phyloP scores from a whole-genome alignment of 164 flowering plant genomes.

The Warburgia ugandensis region DNA sequence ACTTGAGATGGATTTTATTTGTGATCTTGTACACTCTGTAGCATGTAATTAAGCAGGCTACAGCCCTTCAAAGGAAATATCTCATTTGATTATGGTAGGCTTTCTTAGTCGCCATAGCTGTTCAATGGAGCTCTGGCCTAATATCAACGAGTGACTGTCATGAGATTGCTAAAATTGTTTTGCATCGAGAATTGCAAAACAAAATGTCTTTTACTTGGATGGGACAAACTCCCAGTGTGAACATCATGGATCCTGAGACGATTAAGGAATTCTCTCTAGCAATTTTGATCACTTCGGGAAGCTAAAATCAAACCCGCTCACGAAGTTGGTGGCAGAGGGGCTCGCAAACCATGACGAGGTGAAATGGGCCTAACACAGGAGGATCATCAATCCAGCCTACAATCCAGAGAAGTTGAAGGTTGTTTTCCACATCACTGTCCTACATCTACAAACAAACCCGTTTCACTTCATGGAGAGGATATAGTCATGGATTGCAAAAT shows the following conservation, averaged over 20 bases:
- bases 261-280: conserved; percentile 22
- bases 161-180: neutral
- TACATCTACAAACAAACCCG: too few relatives aligned
- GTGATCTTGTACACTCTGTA: too few relatives aligned
- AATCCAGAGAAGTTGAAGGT: conserved; percentile 42
- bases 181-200: too few relatives aligned
- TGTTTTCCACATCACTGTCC: neutral
- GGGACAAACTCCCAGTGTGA: conserved; percentile 33
- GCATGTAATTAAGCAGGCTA: neutral
- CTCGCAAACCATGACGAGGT: conserved; percentile 28
- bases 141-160: too few relatives aligned
- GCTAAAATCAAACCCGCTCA: conserved; percentile 14
- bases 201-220: conserved; percentile 29
- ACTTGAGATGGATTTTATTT: too few relatives aligned
- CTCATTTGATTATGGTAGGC: neutral
- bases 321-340: conserved; percentile 19
- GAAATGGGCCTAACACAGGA: conserved; percentile 42
- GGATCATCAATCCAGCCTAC: conserved; percentile 36
- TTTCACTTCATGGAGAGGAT: too few relatives aligned
- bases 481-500: too few relatives aligned
- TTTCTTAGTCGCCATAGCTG: neutral
- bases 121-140: neutral
- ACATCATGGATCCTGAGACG: conserved; percentile 27
- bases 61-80: neutral
- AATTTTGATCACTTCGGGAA: conserved; percentile 20